phyloP scores from a whole-genome alignment of 2,329 filamentous ascomycete genomes.

The Botrytis byssoidea region DNA sequence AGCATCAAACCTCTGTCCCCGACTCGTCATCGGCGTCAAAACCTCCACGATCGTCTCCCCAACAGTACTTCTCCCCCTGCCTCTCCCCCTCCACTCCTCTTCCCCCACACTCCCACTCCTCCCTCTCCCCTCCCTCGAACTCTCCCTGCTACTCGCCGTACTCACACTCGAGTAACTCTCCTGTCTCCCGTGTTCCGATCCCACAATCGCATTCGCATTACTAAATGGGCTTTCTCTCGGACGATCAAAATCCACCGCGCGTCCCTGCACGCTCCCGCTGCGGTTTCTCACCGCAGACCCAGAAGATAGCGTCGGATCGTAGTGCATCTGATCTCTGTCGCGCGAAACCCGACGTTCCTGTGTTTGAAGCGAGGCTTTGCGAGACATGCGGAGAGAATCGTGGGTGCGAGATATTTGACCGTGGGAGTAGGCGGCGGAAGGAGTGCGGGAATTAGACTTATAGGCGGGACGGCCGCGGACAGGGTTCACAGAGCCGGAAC shows the following conservation, averaged over 20 bases:
- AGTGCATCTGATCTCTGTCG: constrained; percentile 13
- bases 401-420: background rate
- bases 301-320: background rate
- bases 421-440: background rate
- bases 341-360: background rate
- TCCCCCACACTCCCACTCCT: background rate
- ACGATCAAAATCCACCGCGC: constrained; percentile 13
- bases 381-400: constrained; percentile 12
- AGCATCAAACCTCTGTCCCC: background rate
- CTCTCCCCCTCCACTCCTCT: background rate
- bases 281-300: background rate
- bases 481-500: background rate
- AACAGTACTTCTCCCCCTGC: background rate
- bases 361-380: background rate
- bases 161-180: background rate
- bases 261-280: background rate
- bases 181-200: background rate
- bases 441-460: background rate
- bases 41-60: background rate
- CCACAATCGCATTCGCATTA: background rate
- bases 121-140: background rate
- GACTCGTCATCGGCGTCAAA: background rate
- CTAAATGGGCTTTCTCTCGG: constrained; percentile 15
- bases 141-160: background rate
- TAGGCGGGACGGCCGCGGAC: background rate